Conservation (phyloP, 345 rosid genomes). For the Iberis pinnata region DNA sequence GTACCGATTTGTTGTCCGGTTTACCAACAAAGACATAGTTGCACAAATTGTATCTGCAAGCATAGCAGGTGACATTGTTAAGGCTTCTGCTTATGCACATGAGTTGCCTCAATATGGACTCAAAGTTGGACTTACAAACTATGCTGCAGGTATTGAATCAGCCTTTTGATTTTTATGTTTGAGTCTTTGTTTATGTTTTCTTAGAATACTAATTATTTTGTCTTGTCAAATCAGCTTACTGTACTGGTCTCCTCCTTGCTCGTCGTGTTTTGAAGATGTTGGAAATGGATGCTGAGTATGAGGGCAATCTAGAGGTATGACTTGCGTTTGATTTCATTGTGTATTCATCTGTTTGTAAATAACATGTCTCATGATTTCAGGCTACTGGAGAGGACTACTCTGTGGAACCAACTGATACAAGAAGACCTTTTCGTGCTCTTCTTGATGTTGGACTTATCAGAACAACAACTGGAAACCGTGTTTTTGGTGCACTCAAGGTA, state of each 20-base stretch:
- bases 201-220: no score
- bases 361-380: constrained; percentile 29
- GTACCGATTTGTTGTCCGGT: constrained; percentile 65
- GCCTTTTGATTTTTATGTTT: neutral
- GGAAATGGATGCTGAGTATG: no score
- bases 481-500: constrained; percentile 75
- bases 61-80: constrained; percentile 17
- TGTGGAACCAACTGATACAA: constrained; percentile 57
- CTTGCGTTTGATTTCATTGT: no score
- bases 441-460: constrained; percentile 73
- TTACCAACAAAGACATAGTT: constrained; percentile 17
- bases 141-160: neutral
- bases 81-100: constrained; percentile 22
- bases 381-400: constrained; percentile 67
- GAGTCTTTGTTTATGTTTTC: no score
- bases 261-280: no score
- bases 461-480: constrained; percentile 75
- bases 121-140: constrained; percentile 12
- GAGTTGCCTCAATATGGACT: constrained; percentile 21
- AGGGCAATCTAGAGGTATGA: no score
- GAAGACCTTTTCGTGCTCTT: constrained; percentile 77
- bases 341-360: no score
- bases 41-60: constrained; percentile 11
- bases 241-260: no score
- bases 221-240: neutral